Conservation (phyloP, 2,329 filamentous ascomycete species). For the Fusarium annulatum region DNA sequence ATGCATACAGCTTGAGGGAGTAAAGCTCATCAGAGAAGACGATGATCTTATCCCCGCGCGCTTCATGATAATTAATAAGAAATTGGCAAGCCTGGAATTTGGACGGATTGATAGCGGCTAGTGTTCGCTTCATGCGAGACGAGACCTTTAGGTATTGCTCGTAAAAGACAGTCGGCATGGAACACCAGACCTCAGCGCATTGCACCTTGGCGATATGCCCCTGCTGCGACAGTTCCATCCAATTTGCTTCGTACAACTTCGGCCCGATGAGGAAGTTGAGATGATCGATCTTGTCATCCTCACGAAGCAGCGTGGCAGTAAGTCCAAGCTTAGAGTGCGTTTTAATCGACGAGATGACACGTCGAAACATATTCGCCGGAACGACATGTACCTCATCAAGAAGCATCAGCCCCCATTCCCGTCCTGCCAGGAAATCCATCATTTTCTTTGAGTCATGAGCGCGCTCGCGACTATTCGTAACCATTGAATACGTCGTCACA, state of each 20-base stretch:
- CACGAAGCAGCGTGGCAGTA: conserved; percentile 91
- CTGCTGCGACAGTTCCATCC: conserved; percentile 98
- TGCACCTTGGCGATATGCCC: conserved; percentile 97
- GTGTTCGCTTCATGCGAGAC: conserved; percentile 58
- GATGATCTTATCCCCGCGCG: conserved; percentile 94
- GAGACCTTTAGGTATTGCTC: conserved; percentile 87
- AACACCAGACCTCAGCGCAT: conserved; percentile 98
- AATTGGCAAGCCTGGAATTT: conserved; percentile 99
- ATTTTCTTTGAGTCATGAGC: conserved; percentile 96
- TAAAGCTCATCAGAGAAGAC: conserved; percentile 99
- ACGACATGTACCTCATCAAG: conserved; percentile 98
- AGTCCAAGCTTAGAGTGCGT: conserved; percentile 95
- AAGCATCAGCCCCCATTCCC: conserved; percentile 98
- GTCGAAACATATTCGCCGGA: conserved; percentile 95
- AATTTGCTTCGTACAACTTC: conserved; percentile 98
- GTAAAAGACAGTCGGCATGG: conserved; percentile 99
- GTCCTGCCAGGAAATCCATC: conserved; percentile 90
- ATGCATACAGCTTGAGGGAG: conserved; percentile 86
- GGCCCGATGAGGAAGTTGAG: conserved; percentile 97
- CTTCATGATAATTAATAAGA: conserved; percentile 97
- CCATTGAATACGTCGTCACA: conserved; percentile 98
- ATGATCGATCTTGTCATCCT: conserved; percentile 98
- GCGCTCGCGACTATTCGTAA: conserved; percentile 84
- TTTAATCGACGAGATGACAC: conserved; percentile 91
- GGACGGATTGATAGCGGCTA: conserved; percentile 96